Evolutionary conservation across 192 early-diverging fungal species (phyloP).

Genomic region (Allomyces arbusculus): DNA sequence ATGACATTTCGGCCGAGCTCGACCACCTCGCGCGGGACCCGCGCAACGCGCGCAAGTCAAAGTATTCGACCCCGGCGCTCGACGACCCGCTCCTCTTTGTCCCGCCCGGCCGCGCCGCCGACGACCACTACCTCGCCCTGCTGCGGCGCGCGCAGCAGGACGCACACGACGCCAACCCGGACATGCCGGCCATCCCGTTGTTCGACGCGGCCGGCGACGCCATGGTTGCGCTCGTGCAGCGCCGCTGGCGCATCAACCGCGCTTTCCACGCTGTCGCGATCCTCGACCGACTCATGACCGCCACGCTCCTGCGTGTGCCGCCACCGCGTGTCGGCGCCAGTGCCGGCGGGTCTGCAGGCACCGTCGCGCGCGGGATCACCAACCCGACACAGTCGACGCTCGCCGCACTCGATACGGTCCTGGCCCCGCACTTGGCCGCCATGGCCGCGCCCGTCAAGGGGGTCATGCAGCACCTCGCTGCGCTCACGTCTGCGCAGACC

Average conservation of each 20-base stretch:
- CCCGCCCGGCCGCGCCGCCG: neutral
- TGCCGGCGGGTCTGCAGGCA: neutral
- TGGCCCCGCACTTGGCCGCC: neutral
- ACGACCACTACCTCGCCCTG: too few species aligned
- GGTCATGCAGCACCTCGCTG: too few species aligned
- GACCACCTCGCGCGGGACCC: neutral
- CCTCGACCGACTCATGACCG: neutral
- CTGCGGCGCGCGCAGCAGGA: too few species aligned
- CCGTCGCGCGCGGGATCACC: neutral
- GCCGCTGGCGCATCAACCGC: neutral
- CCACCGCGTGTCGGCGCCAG: neutral
- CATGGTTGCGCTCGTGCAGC: neutral
- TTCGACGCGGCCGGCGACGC: too few species aligned
- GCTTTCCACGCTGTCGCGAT: neutral
- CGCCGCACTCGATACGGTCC: neutral
- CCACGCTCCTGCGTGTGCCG: neutral
- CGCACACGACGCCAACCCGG: too few species aligned
- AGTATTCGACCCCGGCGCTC: neutral
- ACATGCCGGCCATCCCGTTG: too few species aligned
- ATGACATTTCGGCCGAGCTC: neutral
- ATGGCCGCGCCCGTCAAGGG: neutral
- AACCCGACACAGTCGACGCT: neutral
- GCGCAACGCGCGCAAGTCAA: neutral
- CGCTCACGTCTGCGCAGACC: too few species aligned
- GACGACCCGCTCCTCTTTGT: neutral